Evolutionary conservation across 2,329 filamentous ascomycete species (phyloP), one percentile per base, ranked within the genome.

Genomic region (Xylariaceae sp.): DNA sequence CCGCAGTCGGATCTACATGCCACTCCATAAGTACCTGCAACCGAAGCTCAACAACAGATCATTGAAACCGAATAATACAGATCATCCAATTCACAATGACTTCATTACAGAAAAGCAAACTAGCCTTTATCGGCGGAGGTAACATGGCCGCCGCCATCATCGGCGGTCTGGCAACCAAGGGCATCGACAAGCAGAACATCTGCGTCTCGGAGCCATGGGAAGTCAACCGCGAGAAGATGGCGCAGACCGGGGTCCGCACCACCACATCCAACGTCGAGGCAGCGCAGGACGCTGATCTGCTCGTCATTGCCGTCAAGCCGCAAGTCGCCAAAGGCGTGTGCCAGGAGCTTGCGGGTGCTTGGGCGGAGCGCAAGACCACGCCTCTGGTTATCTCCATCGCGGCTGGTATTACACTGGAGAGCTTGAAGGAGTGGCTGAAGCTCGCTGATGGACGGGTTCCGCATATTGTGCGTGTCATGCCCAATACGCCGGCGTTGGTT

Each of bases 131-230:
- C 36, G 64, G 63, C 53, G 76, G 76, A 55, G 76, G 76, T 60
- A 79, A 79, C 68, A 79, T 79, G 76, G 76, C 74, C 52, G 70
- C 70, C 48, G 76, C 76, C 70, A 79, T 79, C 59, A 78, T 79
- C 56, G 72, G 74, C 17, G 76, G 76, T 46, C 73, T 79, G 18
- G 62, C 75, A 28, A 66, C 67, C 53, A 73, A 75, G 58, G 69
- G 70, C 63, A 72, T 74, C 60, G 52, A 69, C 58, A 71, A 73
- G 62, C 61, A 69, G 48, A 72, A 76, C 67, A 73, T 79, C 63
- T 68, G 60, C 63, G 76, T 79, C 50, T 70, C 76, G 3, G 76
- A 79, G 66, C 76, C 76, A 1, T 79, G 75, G 75, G 75, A 78
- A 4, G 76, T 77, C 50, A 79, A 78, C 71, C 73, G 76, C 50